Base-by-base conservation (phyloP, 2,329 filamentous ascomycete genomes). In the Allantophomopsis lycopodina region DNA sequence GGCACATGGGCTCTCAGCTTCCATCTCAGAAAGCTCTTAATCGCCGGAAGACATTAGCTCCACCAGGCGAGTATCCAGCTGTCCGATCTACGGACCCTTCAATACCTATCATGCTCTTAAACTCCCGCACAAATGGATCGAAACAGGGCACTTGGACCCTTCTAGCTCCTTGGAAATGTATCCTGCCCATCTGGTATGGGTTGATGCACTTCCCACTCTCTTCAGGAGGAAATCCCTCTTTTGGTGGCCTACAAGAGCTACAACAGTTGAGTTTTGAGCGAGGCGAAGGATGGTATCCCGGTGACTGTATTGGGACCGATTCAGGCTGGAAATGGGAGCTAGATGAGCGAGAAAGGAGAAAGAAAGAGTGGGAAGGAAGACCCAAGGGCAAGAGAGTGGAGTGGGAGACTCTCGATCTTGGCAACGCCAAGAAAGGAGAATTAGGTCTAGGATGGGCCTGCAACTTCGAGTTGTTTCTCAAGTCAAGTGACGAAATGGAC, bases 101-200 rank as follows among this genome's bases (percentile, higher is more conserved):
- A 2, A 91, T 96, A 13, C 91, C 91, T 1, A 60, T 89, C 32
- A 64, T 89, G 2, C 60, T 93, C 5, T 66, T 85, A 4, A 68
- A 79, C 28, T 75, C 73, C 10, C 70, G 75, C 3, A 56, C 68
- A 8, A 55, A 60, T 10, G 50, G 56, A 1, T 60, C 61, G 31
- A 62, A 58, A 10, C 76, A 81, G 36, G 80, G 81, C 0, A 78
- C 69, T 0, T 96, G 87, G 86, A 91, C 79, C 0, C 56, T 96
- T 1, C 66, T 96, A 17, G 69, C 91, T 3, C 91, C 91, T 0
- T 95, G 89, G 86, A 87, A 84, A 54, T 94, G 84, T 50, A 81
- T 96, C 30, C 66, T 76, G 30, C 76, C 85, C 0, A 67, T 95
- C 23, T 98, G 91, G 91, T 81, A 89, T 50, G 78, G 76, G 36